phyloP scores from a whole-genome alignment of 2,329 filamentous ascomycete species.

The Immersiporthe knoxdaviesiana region DNA sequence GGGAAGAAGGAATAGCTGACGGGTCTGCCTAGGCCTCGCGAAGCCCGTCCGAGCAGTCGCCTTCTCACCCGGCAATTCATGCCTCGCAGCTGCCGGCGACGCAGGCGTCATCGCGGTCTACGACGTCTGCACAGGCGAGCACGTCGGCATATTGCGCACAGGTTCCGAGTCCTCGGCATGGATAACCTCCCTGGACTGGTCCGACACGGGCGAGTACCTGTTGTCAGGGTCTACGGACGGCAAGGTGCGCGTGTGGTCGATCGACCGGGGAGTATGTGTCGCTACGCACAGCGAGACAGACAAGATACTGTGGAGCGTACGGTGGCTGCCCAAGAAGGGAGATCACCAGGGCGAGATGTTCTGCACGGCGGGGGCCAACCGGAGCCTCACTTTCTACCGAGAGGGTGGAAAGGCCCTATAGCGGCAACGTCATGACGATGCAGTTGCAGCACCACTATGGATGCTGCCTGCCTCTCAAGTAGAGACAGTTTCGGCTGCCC shows the following conservation, averaged over 20 bases:
- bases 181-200: conserved; percentile 94
- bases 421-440: background rate
- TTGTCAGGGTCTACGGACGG: conserved; percentile 89
- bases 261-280: conserved; percentile 82
- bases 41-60: conserved; percentile 84
- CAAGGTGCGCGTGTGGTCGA: conserved; percentile 94
- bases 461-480: too few relatives aligned
- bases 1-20: background rate
- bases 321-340: conserved; percentile 76
- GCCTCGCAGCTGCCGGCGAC: conserved; percentile 89
- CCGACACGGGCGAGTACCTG: conserved; percentile 86
- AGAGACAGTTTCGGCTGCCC: too few relatives aligned
- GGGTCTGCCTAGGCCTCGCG: conserved; percentile 65
- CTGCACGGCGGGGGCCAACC: conserved; percentile 76
- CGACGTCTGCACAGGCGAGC: conserved; percentile 89
- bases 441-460: too few relatives aligned
- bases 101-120: conserved; percentile 88
- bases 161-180: conserved; percentile 74
- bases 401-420: conserved; percentile 59
- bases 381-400: conserved; percentile 79
- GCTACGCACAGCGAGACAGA: conserved; percentile 93
- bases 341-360: conserved; percentile 69
- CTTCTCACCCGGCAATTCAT: conserved; percentile 83
- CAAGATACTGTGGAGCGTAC: conserved; percentile 80
- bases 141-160: conserved; percentile 74